Percentiles rank a stretch among this genome's conserved stretches.
Conservation (phyloP, 2,329 filamentous ascomycete genomes). For the Curvularia sp. region DNA sequence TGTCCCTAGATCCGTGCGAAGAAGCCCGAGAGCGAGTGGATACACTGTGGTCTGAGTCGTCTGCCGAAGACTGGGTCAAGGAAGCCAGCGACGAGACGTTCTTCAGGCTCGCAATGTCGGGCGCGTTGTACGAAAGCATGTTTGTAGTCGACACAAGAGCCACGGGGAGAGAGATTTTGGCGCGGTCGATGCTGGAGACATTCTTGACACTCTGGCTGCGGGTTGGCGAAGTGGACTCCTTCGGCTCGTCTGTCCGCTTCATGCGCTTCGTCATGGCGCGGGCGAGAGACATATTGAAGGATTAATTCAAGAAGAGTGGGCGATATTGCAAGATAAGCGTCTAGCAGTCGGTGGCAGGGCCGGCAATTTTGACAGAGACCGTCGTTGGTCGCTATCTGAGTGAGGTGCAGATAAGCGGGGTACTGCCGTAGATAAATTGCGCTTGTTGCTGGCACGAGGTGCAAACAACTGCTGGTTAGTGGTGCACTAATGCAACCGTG, state of each 20-base stretch:
- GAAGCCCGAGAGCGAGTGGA: conserved; percentile 55
- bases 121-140: conserved; percentile 93
- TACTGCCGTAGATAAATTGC: conserved; percentile 48
- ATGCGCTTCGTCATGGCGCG: conserved; percentile 75
- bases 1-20: conserved; percentile 64
- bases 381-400: conserved; percentile 38
- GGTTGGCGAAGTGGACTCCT: conserved; percentile 39
- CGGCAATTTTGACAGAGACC: conserved; percentile 38
- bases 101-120: conserved; percentile 68
- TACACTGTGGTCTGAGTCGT: conserved; percentile 73
- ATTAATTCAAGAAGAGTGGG: conserved; percentile 43
- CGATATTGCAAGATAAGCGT: conserved; percentile 35
- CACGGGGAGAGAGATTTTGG: conserved; percentile 86
- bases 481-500: conserved; percentile 28
- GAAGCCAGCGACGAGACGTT: conserved; percentile 59
- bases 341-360: conserved; percentile 38
- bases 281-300: conserved; percentile 64
- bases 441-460: conserved; percentile 31
- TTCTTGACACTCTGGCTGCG: conserved; percentile 58
- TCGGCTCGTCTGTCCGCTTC: conserved; percentile 60
- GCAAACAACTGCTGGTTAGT: conserved; percentile 25
- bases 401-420: conserved; percentile 44
- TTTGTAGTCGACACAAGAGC: conserved; percentile 94
- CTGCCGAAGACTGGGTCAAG: conserved; percentile 65
- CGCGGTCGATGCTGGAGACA: conserved; percentile 60